Evolutionary conservation across 2,329 filamentous ascomycete species (phyloP).

Genomic region (Cercospora citrullina): DNA sequence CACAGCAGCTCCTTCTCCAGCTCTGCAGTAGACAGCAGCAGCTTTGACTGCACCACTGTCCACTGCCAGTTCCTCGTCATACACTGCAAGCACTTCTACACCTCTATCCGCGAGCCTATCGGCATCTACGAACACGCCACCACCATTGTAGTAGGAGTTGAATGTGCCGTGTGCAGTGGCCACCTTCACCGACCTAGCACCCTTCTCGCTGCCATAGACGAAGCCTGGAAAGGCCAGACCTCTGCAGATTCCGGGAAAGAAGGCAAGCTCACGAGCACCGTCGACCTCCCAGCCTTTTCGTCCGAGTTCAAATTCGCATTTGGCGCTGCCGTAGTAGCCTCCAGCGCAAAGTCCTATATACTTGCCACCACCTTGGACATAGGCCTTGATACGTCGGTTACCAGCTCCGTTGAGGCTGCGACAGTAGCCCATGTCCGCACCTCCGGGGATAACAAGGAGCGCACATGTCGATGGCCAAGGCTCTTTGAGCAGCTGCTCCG

Average conservation of each 20-base stretch:
- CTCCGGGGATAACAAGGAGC: constrained; percentile 86
- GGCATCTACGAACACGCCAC: constrained; percentile 86
- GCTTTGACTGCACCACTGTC: constrained; percentile 72
- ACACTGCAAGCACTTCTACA: constrained; percentile 80
- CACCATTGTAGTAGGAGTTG: constrained; percentile 87
- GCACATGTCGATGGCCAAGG: constrained; percentile 88
- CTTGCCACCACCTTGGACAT: constrained; percentile 77
- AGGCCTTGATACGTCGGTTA: constrained; percentile 80
- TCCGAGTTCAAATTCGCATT: constrained; percentile 90
- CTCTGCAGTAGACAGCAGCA: constrained; percentile 78
- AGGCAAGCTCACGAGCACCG: constrained; percentile 78
- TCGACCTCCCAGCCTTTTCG: constrained; percentile 79
- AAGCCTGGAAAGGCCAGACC: constrained; percentile 89
- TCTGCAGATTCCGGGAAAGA: constrained; percentile 83
- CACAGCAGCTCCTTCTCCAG: constrained; percentile 76
- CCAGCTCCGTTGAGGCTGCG: constrained; percentile 82
- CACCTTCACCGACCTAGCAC: constrained; percentile 71
- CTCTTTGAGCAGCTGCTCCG: constrained; percentile 79
- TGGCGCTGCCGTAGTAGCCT: constrained; percentile 80
- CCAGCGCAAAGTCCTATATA: constrained; percentile 94
- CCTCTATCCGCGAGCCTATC: constrained; percentile 60
- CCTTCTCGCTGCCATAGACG: constrained; percentile 82
- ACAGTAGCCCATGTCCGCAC: constrained; percentile 91
- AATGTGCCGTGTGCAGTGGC: constrained; percentile 65
- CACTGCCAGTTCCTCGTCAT: constrained; percentile 71